phyloP scores from a whole-genome alignment of 208 protist species.

The Trypanosoma rangeli region DNA sequence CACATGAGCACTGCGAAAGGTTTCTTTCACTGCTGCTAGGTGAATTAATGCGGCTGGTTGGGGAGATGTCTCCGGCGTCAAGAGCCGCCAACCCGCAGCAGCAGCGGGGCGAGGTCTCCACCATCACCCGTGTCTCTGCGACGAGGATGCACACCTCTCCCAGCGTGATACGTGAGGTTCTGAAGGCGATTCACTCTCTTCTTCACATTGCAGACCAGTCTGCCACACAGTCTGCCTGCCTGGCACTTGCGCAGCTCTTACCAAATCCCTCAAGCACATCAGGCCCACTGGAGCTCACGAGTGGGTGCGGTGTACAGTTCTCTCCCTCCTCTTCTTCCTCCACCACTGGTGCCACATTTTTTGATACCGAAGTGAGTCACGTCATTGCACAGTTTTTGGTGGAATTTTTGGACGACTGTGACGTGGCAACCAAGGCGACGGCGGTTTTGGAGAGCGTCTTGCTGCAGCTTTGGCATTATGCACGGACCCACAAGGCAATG shows the following conservation, averaged over 20 bases:
- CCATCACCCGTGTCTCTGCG: background rate
- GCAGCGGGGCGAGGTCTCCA: background rate
- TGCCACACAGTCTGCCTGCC: constrained; percentile 21
- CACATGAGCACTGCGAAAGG: constrained; percentile 54
- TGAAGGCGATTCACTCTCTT: constrained; percentile 24
- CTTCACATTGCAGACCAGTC: constrained; percentile 27
- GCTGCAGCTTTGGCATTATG: constrained; percentile 42
- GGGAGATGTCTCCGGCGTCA: background rate
- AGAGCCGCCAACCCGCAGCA: background rate
- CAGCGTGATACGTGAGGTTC: constrained; percentile 20
- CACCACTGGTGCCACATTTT: background rate
- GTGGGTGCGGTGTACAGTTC: background rate
- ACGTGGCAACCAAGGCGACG: constrained; percentile 44
- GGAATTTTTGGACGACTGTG: constrained; percentile 46
- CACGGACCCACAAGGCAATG: constrained; percentile 41
- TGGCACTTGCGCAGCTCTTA: constrained; percentile 26
- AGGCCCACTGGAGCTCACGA: background rate
- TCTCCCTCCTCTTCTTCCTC: background rate
- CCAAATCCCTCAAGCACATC: constrained; percentile 5
- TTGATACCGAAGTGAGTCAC: constrained; percentile 46
- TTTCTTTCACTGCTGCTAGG: constrained; percentile 61
- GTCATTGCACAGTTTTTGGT: constrained; percentile 54
- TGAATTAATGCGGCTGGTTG: constrained; percentile 34
- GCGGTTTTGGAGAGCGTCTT: constrained; percentile 55
- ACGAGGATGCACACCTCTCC: background rate